Percentiles rank a stretch among this genome's conserved stretches.
Evolutionary conservation across 116 monocot species (phyloP).

Genomic region (Dioscorea cayenensis): DNA sequence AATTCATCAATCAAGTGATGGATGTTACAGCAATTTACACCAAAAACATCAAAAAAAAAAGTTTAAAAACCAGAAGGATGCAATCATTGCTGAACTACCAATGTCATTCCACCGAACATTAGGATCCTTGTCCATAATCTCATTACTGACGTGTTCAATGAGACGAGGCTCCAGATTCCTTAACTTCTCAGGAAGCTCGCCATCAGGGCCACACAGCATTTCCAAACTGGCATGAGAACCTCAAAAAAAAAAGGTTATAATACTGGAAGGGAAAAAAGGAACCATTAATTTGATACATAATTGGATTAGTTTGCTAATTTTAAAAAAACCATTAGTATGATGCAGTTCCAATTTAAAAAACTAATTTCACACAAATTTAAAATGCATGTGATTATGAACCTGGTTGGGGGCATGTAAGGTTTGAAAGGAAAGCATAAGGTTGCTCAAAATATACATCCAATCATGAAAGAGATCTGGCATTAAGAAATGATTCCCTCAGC

Average conservation of each 20-base stretch:
- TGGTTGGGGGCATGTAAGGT: too few species aligned
- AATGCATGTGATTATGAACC: too few species aligned
- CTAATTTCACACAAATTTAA: too few species aligned
- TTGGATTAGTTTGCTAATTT: too few species aligned
- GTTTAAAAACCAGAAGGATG: not conserved
- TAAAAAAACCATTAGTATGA: too few species aligned
- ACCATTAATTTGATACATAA: too few species aligned
- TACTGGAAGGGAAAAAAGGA: not conserved
- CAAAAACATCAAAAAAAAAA: not conserved
- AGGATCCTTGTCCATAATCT: conserved; percentile 97
- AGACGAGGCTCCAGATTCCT: conserved; percentile 94
- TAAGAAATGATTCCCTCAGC: too few species aligned
- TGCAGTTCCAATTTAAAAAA: too few species aligned
- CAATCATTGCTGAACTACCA: conserved; percentile 34
- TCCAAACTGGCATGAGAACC: conserved; percentile 57
- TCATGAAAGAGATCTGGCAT: too few species aligned
- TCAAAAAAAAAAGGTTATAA: not conserved
- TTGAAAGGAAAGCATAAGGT: too few species aligned
- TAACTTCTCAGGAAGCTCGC: conserved; percentile 93
- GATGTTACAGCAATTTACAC: not conserved
- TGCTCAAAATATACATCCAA: too few species aligned
- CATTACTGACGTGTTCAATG: conserved; percentile 97
- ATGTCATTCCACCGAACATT: conserved; percentile 97
- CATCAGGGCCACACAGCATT: conserved; percentile 83
- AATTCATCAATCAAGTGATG: conserved; percentile 8